phyloP scores from a whole-genome alignment of 2,329 filamentous ascomycete species.

The Aspergillus awamori region DNA sequence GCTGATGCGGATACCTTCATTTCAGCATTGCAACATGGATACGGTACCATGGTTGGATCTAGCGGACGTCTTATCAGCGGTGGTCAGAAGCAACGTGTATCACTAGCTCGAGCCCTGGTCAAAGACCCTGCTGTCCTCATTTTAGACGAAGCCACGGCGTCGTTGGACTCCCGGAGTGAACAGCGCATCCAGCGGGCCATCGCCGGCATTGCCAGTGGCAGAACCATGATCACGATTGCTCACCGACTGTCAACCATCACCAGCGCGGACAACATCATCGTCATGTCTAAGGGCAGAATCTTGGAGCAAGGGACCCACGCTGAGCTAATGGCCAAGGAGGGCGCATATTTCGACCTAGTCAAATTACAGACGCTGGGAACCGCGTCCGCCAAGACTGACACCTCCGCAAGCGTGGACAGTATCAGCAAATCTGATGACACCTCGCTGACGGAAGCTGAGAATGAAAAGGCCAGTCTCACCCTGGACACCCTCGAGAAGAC shows the following conservation, averaged over 20 bases:
- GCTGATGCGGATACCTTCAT: constrained; percentile 71
- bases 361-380: constrained; percentile 58
- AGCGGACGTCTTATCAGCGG: constrained; percentile 80
- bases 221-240: constrained; percentile 45
- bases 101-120: constrained; percentile 79
- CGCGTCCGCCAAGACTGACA: constrained; percentile 43
- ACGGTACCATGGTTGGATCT: constrained; percentile 82
- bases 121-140: constrained; percentile 81
- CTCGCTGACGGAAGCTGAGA: constrained; percentile 28
- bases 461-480: constrained; percentile 22
- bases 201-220: constrained; percentile 66
- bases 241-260: constrained; percentile 50
- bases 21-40: constrained; percentile 71
- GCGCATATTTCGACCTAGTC: constrained; percentile 49
- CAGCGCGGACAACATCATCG: constrained; percentile 50
- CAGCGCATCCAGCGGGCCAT: constrained; percentile 83
- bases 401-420: constrained; percentile 37
- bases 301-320: constrained; percentile 50
- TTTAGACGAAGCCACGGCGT: constrained; percentile 87
- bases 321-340: constrained; percentile 41
- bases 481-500: constrained; percentile 12
- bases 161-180: constrained; percentile 85
- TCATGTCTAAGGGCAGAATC: constrained; percentile 48
- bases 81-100: constrained; percentile 91
- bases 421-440: constrained; percentile 31